Evolutionary conservation across 331 rosid species (phyloP).

Genomic region (Arachis monticola): DNA sequence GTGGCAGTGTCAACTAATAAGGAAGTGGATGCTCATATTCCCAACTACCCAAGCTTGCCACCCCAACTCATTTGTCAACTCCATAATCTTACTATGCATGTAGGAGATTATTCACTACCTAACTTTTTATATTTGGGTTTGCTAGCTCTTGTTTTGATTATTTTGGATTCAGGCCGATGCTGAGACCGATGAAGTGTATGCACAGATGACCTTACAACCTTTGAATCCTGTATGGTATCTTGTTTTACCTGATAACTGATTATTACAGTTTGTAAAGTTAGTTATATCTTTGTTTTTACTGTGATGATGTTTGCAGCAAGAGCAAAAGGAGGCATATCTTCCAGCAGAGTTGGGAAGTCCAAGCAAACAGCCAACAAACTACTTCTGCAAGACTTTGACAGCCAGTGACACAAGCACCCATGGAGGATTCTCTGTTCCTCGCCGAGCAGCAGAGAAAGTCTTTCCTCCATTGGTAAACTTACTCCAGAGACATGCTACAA

Average conservation of each 20-base stretch:
- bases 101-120: slow-evolving; percentile 27
- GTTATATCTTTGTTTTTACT: slow-evolving; percentile 20
- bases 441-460: slow-evolving; percentile 77
- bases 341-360: slow-evolving; percentile 59
- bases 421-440: slow-evolving; percentile 64
- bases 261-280: slow-evolving; percentile 1
- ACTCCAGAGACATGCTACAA: background rate
- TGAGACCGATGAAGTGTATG: slow-evolving; percentile 60
- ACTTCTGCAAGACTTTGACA: slow-evolving; percentile 92
- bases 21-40: slow-evolving; percentile 59
- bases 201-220: slow-evolving; percentile 63
- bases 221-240: slow-evolving; percentile 51
- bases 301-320: slow-evolving; percentile 43
- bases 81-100: slow-evolving; percentile 64
- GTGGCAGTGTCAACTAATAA: slow-evolving; percentile 61
- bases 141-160: slow-evolving; percentile 5
- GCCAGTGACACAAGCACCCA: slow-evolving; percentile 91
- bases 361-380: slow-evolving; percentile 73
- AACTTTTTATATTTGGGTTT: background rate
- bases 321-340: slow-evolving; percentile 61
- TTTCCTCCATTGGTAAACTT: slow-evolving; percentile 88
- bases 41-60: slow-evolving; percentile 58
- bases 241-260: background rate
- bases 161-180: slow-evolving; percentile 50
- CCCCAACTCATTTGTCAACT: slow-evolving; percentile 62